phyloP scores from a whole-genome alignment of 2,329 filamentous ascomycete species.

The Xylogone sp. region DNA sequence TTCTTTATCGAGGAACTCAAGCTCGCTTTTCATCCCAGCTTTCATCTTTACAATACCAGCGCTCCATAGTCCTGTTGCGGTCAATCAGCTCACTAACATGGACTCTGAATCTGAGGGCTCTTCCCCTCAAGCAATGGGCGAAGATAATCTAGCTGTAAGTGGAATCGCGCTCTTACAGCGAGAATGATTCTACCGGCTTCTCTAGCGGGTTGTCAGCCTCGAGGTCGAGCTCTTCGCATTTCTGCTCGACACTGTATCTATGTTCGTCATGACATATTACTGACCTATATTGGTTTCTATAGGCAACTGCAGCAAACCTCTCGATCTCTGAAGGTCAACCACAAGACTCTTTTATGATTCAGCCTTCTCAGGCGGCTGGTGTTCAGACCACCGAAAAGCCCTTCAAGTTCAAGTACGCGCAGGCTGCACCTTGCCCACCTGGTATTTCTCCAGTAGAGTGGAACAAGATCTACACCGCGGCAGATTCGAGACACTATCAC shows the following conservation, averaged over 20 bases:
- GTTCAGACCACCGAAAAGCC: neutral
- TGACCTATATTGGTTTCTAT: neutral
- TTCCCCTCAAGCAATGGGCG: neutral
- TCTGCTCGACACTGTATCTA: neutral
- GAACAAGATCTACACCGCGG: slow-evolving; percentile 27
- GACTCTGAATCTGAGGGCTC: neutral
- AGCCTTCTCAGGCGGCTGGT: neutral
- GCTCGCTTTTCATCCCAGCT: neutral
- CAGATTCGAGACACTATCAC: slow-evolving; percentile 28
- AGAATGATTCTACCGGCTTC: neutral
- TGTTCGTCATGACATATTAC: neutral
- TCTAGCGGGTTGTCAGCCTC: neutral
- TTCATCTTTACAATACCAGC: neutral
- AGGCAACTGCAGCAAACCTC: neutral
- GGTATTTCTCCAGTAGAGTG: slow-evolving; percentile 25
- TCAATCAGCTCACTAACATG: neutral
- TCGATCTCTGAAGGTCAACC: neutral
- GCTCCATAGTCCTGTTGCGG: neutral
- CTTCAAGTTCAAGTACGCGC: slow-evolving; percentile 28
- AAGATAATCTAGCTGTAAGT: neutral
- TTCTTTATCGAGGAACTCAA: neutral
- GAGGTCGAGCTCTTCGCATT: neutral
- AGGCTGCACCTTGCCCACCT: slow-evolving; percentile 24
- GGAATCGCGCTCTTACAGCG: neutral
- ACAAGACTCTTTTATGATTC: neutral